Conservation (phyloP, 2,329 filamentous ascomycete genomes). For the Balansia obtecta region DNA sequence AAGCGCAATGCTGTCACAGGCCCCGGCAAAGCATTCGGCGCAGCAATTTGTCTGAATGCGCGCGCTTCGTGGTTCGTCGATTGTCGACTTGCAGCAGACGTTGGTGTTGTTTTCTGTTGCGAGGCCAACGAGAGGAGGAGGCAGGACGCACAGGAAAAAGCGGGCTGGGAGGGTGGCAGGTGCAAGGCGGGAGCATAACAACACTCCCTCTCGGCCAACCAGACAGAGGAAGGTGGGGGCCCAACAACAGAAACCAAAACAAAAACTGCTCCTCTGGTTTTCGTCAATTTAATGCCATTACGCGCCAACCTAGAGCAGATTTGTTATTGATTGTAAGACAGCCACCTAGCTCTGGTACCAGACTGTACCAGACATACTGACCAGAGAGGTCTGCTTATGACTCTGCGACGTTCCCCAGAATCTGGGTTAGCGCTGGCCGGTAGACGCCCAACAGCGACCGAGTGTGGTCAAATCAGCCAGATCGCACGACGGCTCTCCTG, state of each 20-base stretch:
- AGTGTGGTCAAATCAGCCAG: too few species aligned
- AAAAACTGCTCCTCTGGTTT: conserved; percentile 1
- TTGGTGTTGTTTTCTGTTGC: conserved; percentile 32
- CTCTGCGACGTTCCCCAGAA: too few species aligned
- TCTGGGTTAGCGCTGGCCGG: too few species aligned
- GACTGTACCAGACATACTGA: too few species aligned
- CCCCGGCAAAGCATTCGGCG: conserved; percentile 3
- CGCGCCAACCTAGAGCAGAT: too few species aligned
- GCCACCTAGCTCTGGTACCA: too few species aligned
- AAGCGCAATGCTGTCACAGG: conserved; percentile 7
- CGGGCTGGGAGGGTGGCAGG: conserved; percentile 8
- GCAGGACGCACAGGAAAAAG: conserved; percentile 15
- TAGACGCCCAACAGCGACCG: too few species aligned
- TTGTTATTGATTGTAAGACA: too few species aligned
- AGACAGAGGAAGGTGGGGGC: neutral
- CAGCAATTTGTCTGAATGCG: conserved; percentile 8
- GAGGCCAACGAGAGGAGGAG: conserved; percentile 29
- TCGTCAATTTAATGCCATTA: too few species aligned
- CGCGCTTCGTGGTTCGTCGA: conserved; percentile 18
- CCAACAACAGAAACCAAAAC: conserved; percentile 4
- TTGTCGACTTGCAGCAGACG: conserved; percentile 19
- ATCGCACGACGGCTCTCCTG: too few species aligned
- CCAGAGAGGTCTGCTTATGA: too few species aligned
- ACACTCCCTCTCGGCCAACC: neutral
- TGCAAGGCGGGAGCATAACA: conserved; percentile 1